Percentiles rank a stretch among this genome's conserved stretches.
phyloP scores from a whole-genome alignment of 768 basidiomycete species.

The Fomitopsis pulvina region DNA sequence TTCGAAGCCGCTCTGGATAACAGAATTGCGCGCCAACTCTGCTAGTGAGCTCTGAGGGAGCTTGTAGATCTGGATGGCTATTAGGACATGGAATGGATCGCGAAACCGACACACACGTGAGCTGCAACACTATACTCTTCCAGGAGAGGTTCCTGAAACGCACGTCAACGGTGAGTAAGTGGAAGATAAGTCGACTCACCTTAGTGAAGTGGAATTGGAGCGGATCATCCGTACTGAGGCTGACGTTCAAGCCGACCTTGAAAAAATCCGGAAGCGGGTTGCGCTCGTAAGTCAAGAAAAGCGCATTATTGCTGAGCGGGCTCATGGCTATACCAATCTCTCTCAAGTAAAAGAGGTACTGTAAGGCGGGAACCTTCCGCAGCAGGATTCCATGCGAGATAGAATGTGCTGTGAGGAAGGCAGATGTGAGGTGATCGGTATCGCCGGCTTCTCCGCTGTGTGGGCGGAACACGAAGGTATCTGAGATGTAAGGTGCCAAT shows the following conservation, averaged over 20 bases:
- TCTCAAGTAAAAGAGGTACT: constrained; percentile 96
- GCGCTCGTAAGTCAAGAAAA: constrained; percentile 94
- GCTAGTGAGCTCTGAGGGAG: constrained; percentile 90
- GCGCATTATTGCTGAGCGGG: constrained; percentile 94
- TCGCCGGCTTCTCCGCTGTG: constrained; percentile 98
- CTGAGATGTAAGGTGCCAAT: constrained; percentile 33
- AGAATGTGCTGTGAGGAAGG: constrained; percentile 94
- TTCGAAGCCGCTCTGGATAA: constrained; percentile 95
- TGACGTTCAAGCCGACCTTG: constrained; percentile 92
- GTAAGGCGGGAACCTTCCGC: constrained; percentile 94
- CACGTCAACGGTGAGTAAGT: not conserved
- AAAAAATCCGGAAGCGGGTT: constrained; percentile 98
- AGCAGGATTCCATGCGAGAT: constrained; percentile 99
- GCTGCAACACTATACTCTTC: constrained; percentile 99
- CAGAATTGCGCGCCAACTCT: constrained; percentile 97
- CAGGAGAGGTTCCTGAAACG: constrained; percentile 73
- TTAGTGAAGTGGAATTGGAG: constrained; percentile 99
- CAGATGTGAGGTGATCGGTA: constrained; percentile 93
- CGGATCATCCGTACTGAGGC: constrained; percentile 92
- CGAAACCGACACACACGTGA: constrained; percentile 51
- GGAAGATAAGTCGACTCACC: constrained; percentile 32
- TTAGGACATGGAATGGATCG: not conserved
- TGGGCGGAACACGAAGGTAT: constrained; percentile 93
- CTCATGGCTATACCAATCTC: constrained; percentile 99
- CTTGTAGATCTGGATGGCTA: constrained; percentile 79